phyloP scores from a whole-genome alignment of 2,329 filamentous ascomycete species.

The Alternaria dauci region DNA sequence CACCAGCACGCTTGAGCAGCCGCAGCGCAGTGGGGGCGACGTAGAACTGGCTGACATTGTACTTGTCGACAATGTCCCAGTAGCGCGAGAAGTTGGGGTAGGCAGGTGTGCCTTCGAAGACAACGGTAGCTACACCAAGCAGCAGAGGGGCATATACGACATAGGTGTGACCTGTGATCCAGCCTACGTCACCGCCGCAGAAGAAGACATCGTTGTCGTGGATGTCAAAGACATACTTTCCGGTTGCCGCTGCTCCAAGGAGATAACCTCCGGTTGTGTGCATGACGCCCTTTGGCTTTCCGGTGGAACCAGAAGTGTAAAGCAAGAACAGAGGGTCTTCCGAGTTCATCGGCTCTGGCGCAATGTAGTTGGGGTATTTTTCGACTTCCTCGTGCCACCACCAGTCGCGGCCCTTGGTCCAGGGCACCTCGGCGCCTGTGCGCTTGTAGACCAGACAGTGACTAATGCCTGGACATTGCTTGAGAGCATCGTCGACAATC shows the following conservation, averaged over 20 bases:
- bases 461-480: conserved; percentile 89
- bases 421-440: conserved; percentile 90
- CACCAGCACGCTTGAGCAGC: conserved; percentile 91
- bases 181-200: conserved; percentile 97
- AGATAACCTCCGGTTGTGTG: conserved; percentile 96
- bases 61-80: conserved; percentile 97
- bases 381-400: conserved; percentile 99
- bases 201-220: conserved; percentile 94
- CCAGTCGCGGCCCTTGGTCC: conserved; percentile 85
- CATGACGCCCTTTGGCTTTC: conserved; percentile 99
- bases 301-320: conserved; percentile 97
- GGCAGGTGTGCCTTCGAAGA: conserved; percentile 96
- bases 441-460: conserved; percentile 93
- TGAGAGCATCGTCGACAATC: conserved; percentile 97
- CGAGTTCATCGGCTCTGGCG: conserved; percentile 87
- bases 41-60: conserved; percentile 97
- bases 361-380: conserved; percentile 93
- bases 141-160: conserved; percentile 96
- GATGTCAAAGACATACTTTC: conserved; percentile 99
- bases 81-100: conserved; percentile 98
- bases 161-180: conserved; percentile 99
- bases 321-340: conserved; percentile 97
- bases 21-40: conserved; percentile 94
- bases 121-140: conserved; percentile 90
- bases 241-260: conserved; percentile 89